phyloP scores from a whole-genome alignment of 305 asterid genomes.

The Ilex paraguariensis region DNA sequence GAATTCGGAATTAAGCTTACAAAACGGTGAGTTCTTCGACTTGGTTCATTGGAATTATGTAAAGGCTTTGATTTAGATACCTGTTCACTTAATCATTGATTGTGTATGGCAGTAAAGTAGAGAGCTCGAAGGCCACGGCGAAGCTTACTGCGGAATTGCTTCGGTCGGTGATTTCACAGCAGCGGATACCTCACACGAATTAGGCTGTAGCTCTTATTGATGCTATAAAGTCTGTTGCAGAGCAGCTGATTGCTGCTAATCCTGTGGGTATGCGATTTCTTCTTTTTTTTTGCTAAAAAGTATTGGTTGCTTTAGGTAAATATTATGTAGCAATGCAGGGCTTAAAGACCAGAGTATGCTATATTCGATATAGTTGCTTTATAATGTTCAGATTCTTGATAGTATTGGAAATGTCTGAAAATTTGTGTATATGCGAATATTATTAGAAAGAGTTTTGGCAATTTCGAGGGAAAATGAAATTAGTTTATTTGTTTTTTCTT shows the following conservation, averaged over 20 bases:
- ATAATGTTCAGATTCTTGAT: no score
- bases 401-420: no score
- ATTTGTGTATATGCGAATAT: no score
- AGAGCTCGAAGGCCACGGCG: conserved; percentile 95
- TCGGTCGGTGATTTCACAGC: conserved; percentile 92
- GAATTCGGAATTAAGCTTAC: conserved; percentile 78
- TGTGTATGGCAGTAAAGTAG: conserved; percentile 55
- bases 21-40: conserved; percentile 47
- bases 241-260: conserved; percentile 75
- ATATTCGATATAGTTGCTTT: no score
- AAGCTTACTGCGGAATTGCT: conserved; percentile 85
- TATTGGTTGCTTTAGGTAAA: no score
- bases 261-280: conserved; percentile 72
- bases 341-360: no score
- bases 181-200: conserved; percentile 68
- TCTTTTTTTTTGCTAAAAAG: no score
- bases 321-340: no score
- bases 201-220: conserved; percentile 86
- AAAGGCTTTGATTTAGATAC: conserved; percentile 5
- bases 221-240: conserved; percentile 78
- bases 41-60: neutral
- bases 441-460: no score
- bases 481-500: no score
- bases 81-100: neutral
- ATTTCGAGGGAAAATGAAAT: no score